Evolutionary conservation across 306 rosid species (phyloP).

Genomic region (Erythrophleum fordii): DNA sequence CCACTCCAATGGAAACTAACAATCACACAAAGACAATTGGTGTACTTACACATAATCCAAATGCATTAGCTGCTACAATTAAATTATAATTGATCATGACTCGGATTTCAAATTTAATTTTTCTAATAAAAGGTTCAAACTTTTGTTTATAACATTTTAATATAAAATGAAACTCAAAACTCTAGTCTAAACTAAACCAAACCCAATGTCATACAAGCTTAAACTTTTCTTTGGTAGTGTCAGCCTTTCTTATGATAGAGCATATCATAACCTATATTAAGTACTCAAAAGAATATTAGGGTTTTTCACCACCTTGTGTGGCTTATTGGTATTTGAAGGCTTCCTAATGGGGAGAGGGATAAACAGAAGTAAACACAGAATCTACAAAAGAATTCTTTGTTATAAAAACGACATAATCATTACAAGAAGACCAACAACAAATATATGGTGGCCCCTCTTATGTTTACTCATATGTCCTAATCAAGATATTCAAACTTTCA

Average conservation of each 20-base stretch:
- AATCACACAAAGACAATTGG: too few species aligned
- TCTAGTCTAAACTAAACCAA: background rate
- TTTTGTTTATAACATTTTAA: too few species aligned
- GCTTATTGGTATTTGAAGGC: constrained; percentile 38
- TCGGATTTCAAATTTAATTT: too few species aligned
- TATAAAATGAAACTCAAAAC: too few species aligned
- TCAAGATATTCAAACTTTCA: background rate
- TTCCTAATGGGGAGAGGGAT: background rate
- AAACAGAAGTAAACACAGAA: constrained; percentile 23
- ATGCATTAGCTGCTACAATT: too few species aligned
- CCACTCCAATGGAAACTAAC: too few species aligned
- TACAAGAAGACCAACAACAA: constrained; percentile 35
- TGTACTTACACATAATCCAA: too few species aligned
- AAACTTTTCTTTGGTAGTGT: background rate
- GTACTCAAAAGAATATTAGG: background rate
- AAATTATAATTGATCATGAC: too few species aligned
- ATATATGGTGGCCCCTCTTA: constrained; percentile 38
- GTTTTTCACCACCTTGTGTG: constrained; percentile 27
- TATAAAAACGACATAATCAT: constrained; percentile 8
- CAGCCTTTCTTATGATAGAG: background rate
- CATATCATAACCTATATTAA: constrained; percentile 26
- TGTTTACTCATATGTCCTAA: background rate
- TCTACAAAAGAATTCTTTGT: background rate
- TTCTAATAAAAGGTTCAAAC: too few species aligned
- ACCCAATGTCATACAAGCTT: background rate